phyloP scores from a whole-genome alignment of 2,329 filamentous ascomycete genomes.

The Fusarium haematococcum region DNA sequence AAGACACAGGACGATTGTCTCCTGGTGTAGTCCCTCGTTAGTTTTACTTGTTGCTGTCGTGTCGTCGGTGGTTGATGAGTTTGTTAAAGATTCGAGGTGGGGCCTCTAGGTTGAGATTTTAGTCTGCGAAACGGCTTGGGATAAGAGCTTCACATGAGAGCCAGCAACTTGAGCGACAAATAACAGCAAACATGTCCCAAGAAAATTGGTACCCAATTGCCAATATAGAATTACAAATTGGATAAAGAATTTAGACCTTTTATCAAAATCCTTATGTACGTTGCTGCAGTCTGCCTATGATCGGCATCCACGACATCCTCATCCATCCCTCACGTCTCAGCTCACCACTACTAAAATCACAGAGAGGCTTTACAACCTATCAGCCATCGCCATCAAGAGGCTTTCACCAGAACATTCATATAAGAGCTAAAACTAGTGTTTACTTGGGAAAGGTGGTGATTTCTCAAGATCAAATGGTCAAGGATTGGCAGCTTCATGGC shows the following conservation, averaged over 20 bases:
- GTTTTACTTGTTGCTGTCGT: conserved; percentile 11
- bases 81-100: conserved; percentile 46
- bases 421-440: background rate
- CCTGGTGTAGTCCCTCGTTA: background rate
- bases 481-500: background rate
- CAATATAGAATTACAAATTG: background rate
- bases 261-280: background rate
- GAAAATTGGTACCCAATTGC: background rate
- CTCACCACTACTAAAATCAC: background rate
- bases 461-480: background rate
- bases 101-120: conserved; percentile 45
- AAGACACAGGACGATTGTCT: background rate
- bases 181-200: background rate
- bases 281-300: background rate
- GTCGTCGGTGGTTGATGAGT: conserved; percentile 29
- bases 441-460: background rate
- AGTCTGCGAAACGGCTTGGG: conserved; percentile 15
- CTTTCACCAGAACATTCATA: background rate
- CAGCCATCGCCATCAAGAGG: background rate
- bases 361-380: background rate
- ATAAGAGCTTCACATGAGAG: background rate
- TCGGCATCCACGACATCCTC: background rate
- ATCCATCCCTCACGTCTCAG: background rate
- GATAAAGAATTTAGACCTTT: background rate
- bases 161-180: background rate